Conservation (phyloP, 306 rosid genomes). For the apple (Malus domestica) region ASM211411v1 NC_041792.1:31235907-31236406, state of each 20-base stretch:
- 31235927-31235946: not conserved
- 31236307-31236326: conserved; percentile 50
- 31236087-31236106: conserved; percentile 93
- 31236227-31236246: conserved; percentile 26
- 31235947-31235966: not conserved
- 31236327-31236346: conserved; percentile 52
- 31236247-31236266: conserved; percentile 65
- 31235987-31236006: conserved; percentile 51
- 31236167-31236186: conserved; percentile 39
- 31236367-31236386: conserved; percentile 45
- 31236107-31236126: conserved; percentile 59
- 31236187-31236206: conserved; percentile 38
- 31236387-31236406: conserved; percentile 51
- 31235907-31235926: not conserved
- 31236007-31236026: conserved; percentile 30
- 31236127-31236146: conserved; percentile 55
- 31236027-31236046: conserved; percentile 47
- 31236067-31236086: conserved; percentile 97
- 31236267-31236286: conserved; percentile 41
- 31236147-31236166: conserved; percentile 34
- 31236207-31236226: conserved; percentile 25
- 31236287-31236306: conserved; percentile 46
- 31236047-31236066: conserved; percentile 92
- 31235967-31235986: conserved; percentile 53
- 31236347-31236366: conserved; percentile 51